A percentile compares a stretch with the other conserved stretches of the same genome.
Evolutionary conservation across 73 alveolate genomes (phyloP).

Genomic region (Tetrahymena elliotti): DNA sequence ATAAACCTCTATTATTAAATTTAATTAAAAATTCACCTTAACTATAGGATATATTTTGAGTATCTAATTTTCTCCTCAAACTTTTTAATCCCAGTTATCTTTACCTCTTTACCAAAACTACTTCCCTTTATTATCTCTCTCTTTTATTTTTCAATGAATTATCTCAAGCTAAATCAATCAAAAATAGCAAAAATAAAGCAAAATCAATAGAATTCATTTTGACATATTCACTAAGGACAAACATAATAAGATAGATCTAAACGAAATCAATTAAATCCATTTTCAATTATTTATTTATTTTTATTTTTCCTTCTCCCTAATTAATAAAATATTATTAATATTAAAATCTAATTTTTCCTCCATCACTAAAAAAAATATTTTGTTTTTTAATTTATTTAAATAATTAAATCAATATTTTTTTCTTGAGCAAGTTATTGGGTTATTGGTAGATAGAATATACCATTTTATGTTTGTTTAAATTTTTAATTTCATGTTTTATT

Average conservation of each 20-base stretch:
- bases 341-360: no score
- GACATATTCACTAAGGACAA: background rate
- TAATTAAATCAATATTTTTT: no score
- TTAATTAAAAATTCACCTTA: background rate
- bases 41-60: background rate
- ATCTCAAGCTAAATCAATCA: background rate
- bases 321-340: no score
- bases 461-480: background rate
- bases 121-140: background rate
- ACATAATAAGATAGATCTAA: background rate
- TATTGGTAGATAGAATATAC: background rate
- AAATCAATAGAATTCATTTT: background rate
- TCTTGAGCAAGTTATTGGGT: no score
- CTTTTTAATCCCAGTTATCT: background rate
- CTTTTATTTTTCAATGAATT: background rate
- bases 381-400: no score
- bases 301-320: background rate
- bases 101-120: background rate
- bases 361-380: no score
- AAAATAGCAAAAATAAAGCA: background rate
- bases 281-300: background rate
- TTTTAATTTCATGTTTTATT: no score
- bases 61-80: background rate
- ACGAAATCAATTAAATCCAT: background rate
- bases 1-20: background rate